Conservation (phyloP, 768 basidiomycete species). For the Tulasnella sp. region DNA sequence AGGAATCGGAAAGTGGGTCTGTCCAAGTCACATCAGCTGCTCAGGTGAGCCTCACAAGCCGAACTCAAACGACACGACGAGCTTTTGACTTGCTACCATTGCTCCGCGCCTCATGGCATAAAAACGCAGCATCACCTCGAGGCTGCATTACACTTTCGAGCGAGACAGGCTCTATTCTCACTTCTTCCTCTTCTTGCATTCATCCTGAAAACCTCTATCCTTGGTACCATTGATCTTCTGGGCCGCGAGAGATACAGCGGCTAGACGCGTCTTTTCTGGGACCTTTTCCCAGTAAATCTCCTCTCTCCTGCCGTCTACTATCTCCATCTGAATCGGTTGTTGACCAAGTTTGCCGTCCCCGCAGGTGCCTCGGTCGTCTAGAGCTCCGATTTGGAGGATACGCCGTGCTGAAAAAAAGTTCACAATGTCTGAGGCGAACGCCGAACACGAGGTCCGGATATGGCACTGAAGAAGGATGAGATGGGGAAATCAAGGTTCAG, state of each 20-base stretch:
- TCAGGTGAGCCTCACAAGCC: too few relatives aligned
- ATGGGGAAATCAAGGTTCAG: slow-evolving; percentile 38
- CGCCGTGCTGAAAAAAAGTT: slow-evolving; percentile 32
- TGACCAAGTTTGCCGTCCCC: slow-evolving; percentile 17
- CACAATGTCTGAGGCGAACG: slow-evolving; percentile 36
- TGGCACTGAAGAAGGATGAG: slow-evolving; percentile 42
- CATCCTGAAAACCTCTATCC: too few relatives aligned
- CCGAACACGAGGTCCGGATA: slow-evolving; percentile 49
- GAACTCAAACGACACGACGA: too few relatives aligned
- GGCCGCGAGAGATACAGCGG: slow-evolving; percentile 35
- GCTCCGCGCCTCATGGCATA: too few relatives aligned
- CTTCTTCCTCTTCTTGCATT: too few relatives aligned
- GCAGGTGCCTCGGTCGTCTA: slow-evolving; percentile 34
- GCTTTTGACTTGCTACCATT: too few relatives aligned
- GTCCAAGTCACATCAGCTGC: too few relatives aligned
- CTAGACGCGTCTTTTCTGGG: slow-evolving; percentile 54
- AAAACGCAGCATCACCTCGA: too few relatives aligned
- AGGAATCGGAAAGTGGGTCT: too few relatives aligned
- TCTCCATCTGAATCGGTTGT: slow-evolving; percentile 36
- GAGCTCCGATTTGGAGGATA: slow-evolving; percentile 37
- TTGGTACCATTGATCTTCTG: too few relatives aligned
- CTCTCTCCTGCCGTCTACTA: slow-evolving; percentile 52
- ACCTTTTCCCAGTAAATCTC: slow-evolving; percentile 71
- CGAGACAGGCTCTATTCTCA: too few relatives aligned
- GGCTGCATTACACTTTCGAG: too few relatives aligned